These are phyloP conservation scores for Fusarium anguioides DNA, from an alignment of 2,329 filamentous ascomycete species.

Conservation along the genomic window DNA sequence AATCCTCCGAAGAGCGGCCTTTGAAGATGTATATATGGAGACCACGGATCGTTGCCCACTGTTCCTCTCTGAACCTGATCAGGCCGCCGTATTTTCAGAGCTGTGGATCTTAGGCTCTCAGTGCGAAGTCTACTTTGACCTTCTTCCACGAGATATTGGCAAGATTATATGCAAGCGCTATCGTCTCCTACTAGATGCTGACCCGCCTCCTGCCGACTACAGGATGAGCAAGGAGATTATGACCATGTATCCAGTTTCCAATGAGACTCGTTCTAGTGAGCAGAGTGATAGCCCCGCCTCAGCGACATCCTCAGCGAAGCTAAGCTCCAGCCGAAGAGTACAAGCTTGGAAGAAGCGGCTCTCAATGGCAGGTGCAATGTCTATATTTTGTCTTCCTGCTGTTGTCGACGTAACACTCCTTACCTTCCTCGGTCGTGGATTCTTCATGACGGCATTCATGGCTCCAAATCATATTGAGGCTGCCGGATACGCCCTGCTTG, in stretches of 20 bases:
- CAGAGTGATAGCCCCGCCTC: neutral
- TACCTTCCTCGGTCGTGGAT: slow-evolving; percentile 31
- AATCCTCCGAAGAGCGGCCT: slow-evolving; percentile 20
- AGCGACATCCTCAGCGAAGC: neutral
- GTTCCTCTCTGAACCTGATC: slow-evolving; percentile 34
- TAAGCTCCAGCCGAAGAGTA: slow-evolving; percentile 18
- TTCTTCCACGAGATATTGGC: slow-evolving; percentile 30
- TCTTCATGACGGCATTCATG: slow-evolving; percentile 38
- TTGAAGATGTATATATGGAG: slow-evolving; percentile 36
- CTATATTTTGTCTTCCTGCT: slow-evolving; percentile 34
- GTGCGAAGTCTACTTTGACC: slow-evolving; percentile 36
- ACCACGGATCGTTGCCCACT: slow-evolving; percentile 35
- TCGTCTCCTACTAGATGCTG: slow-evolving; percentile 7
- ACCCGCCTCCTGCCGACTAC: slow-evolving; percentile 25
- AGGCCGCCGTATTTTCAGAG: slow-evolving; percentile 37
- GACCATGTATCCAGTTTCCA: slow-evolving; percentile 36
- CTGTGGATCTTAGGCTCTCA: slow-evolving; percentile 37
- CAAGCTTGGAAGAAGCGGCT: slow-evolving; percentile 33
- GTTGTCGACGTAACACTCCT: slow-evolving; percentile 31
- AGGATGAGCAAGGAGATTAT: slow-evolving; percentile 34
- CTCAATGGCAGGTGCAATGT: slow-evolving; percentile 30
- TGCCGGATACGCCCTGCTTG: slow-evolving; percentile 30
- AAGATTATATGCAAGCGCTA: slow-evolving; percentile 24
- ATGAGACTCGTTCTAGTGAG: neutral
- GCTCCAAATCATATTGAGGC: slow-evolving; percentile 15